Evolutionary conservation across 129 eudicot genomes (phyloP), one percentile per base, ranked within the genome.

Genomic region (Dittrichia graveolens): DNA sequence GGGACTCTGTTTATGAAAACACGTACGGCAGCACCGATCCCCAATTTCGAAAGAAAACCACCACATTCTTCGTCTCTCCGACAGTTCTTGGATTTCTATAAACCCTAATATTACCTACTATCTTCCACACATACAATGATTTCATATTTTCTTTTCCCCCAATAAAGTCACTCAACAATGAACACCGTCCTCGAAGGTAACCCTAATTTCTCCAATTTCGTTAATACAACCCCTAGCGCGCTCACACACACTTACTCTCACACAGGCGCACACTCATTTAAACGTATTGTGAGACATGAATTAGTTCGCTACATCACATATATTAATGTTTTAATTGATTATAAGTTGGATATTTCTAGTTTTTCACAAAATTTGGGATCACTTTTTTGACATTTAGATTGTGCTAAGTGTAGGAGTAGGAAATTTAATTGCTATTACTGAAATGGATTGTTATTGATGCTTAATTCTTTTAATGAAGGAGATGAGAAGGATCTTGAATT

Each of bases 401-500:
- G 31, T 46, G 44, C 5, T 67, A 38, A 37, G 35, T 34, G 42
- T 65, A 15, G 39, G 42, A 24, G 13, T 38, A 43, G 60, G 34
- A 66, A 35, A 38, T 50, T 19, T 43, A 76, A 50, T 46, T 70
- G 66, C 4, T 11, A 7, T 80, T 47, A 52, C 63, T 56, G 13
- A 52, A 35, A 61, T 72, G 72, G 9, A 15, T 46, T 53, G 15
- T 68, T 61, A 18, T 13, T 54, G 34, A 64, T 71, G 34, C 41
- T 67, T 44, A 34, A 58, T 46, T 16, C 1, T 49, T 15, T 44
- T 31, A 49, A 59, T 69, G 65, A 72, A 71, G 77, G 67, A 78
- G 84, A 81, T 69, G 83, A 72, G 65, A 76, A 8, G 82, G 89
- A 87, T 78, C 82, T 77, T 40, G 89, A 85, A 70, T 75, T 47